Evolutionary conservation across 2,329 filamentous ascomycete genomes (phyloP), one percentile per base, ranked within the genome.

Genomic region (Scleromitrula shiraiana): DNA sequence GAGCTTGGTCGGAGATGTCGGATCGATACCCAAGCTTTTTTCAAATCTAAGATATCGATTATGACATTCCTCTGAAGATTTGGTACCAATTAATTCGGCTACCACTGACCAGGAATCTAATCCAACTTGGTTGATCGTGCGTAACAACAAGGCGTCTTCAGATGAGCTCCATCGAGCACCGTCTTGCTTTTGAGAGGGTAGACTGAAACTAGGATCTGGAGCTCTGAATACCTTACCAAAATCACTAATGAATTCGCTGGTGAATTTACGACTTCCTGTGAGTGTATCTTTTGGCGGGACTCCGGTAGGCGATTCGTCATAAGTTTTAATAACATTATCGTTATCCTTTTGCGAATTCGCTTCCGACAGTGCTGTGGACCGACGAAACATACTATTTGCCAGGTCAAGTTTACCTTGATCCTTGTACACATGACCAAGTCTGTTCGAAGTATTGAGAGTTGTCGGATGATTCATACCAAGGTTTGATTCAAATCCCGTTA

Each of bases 401-500:
- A 30, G 22, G 15, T 27, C 23, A 2, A 50, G 50, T 32, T 43
- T 36, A 22, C 46, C 50, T 30, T 51, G 50, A 7, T 23, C 24
- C 15, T 15, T 15, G 27, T 51, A 51, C 23, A 51, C 29, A 19
- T 19, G 29, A 9, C 50, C 50, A 14, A 52, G 36, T 8, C 46
- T 38, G 15, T 52, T 45, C 15, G 50, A 41, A 14, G 41, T 52
- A 29, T 45, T 27, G 15, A 50, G 50, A 22, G 48, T 47, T 35
- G 50, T 50, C 5, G 26, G 23, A 27, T 52, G 33, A 22, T 46
- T 48, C 14, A 8, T 23, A 15, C 43, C 47, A 20, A 49, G 22
- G 8, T 39, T 35, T 41, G 40, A 56, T 41, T 62, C 53, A 2
- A 46, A 46, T 23, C 58, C 54, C 56, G 53, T 32, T 6, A 65